A percentile compares a stretch with the other conserved stretches of the same genome.
Evolutionary conservation across 1,139 yeast species (phyloP).

Genomic region (Blastobotrys persicus): DNA sequence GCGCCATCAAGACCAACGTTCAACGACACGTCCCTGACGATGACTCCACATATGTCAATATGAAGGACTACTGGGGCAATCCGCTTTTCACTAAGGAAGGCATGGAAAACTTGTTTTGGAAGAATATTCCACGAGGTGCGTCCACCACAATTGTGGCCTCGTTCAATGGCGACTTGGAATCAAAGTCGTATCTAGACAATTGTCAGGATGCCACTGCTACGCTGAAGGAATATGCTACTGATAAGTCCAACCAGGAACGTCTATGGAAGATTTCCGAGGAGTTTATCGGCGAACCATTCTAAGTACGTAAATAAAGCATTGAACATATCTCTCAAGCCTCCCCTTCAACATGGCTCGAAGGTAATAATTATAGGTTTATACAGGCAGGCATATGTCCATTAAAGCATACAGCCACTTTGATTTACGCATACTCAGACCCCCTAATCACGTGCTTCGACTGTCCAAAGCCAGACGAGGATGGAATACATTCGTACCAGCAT

Average conservation of each 20-base stretch:
- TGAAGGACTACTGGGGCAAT: not conserved
- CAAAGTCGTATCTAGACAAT: not conserved
- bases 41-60: not conserved
- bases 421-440: no score
- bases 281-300: constrained; percentile 14
- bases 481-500: no score
- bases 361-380: no score
- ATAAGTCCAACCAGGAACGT: constrained; percentile 11
- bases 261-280: constrained; percentile 19
- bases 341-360: no score
- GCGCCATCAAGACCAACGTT: not conserved
- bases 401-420: no score
- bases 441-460: no score
- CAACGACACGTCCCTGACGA: not conserved
- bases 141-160: constrained; percentile 3
- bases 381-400: no score
- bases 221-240: constrained; percentile 12
- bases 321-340: no score
- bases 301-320: no score
- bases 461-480: no score
- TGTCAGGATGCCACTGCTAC: constrained; percentile 4
- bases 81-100: not conserved
- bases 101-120: not conserved
- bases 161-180: not conserved
- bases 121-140: not conserved